Evolutionary conservation across 345 rosid species (phyloP).

Genomic region (Carallia brachiata): DNA sequence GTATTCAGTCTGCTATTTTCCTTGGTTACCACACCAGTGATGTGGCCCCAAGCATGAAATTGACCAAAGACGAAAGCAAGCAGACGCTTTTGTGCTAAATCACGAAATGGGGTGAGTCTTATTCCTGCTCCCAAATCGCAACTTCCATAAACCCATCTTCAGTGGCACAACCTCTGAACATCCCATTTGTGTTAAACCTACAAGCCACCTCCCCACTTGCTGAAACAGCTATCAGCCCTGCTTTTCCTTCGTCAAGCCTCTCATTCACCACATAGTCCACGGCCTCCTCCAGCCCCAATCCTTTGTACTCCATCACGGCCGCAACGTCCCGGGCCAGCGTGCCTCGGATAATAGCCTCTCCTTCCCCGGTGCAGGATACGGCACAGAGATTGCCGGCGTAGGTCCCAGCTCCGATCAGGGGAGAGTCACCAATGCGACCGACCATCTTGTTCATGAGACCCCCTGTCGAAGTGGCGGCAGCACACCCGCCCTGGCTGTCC

Average conservation of each 20-base stretch:
- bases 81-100: too few species aligned
- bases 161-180: constrained; percentile 90
- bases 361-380: constrained; percentile 93
- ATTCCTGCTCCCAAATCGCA: constrained; percentile 51
- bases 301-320: constrained; percentile 97
- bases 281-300: constrained; percentile 67
- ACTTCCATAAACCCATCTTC: constrained; percentile 94
- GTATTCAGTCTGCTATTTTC: background rate
- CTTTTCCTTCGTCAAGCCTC: constrained; percentile 73
- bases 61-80: background rate
- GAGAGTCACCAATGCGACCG: constrained; percentile 96
- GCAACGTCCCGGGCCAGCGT: constrained; percentile 91
- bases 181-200: constrained; percentile 71
- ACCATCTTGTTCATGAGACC: constrained; percentile 88
- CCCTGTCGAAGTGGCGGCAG: constrained; percentile 92
- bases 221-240: constrained; percentile 92
- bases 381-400: constrained; percentile 78
- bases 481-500: constrained; percentile 76
- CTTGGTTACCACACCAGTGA: background rate
- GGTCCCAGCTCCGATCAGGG: constrained; percentile 91
- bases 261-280: constrained; percentile 75
- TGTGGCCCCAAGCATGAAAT: background rate
- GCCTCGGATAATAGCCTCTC: constrained; percentile 86
- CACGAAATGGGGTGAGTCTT: background rate
- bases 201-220: constrained; percentile 80